These are phyloP conservation scores for Colletotrichum navitas DNA, from an alignment of 2,329 filamentous ascomycete genomes.

Conservation along the genomic window DNA sequence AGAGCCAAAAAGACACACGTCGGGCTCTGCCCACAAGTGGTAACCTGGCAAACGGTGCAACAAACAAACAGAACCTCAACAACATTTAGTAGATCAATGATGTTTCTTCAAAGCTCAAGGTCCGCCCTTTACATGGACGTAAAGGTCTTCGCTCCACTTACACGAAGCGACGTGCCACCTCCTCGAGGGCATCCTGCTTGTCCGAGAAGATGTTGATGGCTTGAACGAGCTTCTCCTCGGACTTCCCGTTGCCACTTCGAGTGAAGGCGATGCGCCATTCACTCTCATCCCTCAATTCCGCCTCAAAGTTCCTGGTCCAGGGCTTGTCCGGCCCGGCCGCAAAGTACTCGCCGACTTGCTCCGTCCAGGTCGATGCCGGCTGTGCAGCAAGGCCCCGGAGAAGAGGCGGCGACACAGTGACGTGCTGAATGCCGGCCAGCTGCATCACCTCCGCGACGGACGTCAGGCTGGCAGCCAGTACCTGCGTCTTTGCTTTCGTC, in stretches of 20 bases:
- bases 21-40: not conserved
- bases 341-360: conserved; percentile 49
- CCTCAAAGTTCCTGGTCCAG: conserved; percentile 33
- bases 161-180: conserved; percentile 42
- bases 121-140: too few relatives aligned
- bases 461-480: conserved; percentile 69
- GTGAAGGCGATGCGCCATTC: conserved; percentile 65
- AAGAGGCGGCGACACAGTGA: conserved; percentile 69
- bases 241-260: conserved; percentile 59
- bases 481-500: conserved; percentile 58
- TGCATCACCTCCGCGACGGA: conserved; percentile 69
- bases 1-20: not conserved
- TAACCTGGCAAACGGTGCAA: not conserved
- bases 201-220: conserved; percentile 71
- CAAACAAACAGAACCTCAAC: not conserved
- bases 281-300: conserved; percentile 56
- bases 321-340: conserved; percentile 48
- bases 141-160: not conserved
- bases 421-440: conserved; percentile 68
- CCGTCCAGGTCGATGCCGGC: conserved; percentile 49
- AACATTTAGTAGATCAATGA: not conserved
- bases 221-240: conserved; percentile 64
- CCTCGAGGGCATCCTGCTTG: conserved; percentile 66
- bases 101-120: not conserved
- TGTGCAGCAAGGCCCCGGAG: conserved; percentile 60